A percentile compares a stretch with the other conserved stretches of the same genome.
These are phyloP conservation scores for Podaxis pistillaris DNA, from an alignment of 768 basidiomycete genomes.

Conservation along the genomic window DNA sequence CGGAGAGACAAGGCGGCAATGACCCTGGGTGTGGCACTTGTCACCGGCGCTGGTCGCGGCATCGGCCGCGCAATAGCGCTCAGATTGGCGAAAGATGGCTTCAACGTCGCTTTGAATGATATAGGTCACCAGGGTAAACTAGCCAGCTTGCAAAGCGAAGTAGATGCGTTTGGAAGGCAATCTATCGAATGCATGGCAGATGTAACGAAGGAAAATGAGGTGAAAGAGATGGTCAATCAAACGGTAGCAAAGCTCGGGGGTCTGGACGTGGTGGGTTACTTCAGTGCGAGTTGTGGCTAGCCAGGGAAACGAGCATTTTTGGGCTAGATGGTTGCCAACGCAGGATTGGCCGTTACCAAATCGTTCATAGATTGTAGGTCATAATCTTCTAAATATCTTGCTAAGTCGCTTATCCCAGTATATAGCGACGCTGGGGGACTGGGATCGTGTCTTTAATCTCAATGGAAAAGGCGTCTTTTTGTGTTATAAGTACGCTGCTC, in stretches of 20 bases:
- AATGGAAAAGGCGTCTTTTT: conserved; percentile 59
- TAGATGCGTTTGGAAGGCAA: conserved; percentile 15
- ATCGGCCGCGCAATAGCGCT: conserved; percentile 48
- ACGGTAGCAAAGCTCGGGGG: conserved; percentile 17
- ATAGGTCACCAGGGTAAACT: conserved; percentile 29
- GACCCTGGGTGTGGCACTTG: conserved; percentile 25
- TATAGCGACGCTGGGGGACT: conserved; percentile 33
- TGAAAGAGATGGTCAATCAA: conserved; percentile 18
- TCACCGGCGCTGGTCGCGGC: conserved; percentile 41
- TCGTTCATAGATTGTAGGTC: neutral
- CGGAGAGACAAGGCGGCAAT: neutral
- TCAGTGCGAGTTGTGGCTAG: neutral
- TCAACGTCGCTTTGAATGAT: conserved; percentile 45
- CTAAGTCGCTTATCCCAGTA: neutral
- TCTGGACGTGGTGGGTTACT: conserved; percentile 20
- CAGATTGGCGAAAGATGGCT: conserved; percentile 46
- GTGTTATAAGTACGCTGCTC: conserved; percentile 64
- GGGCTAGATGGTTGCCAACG: conserved; percentile 13
- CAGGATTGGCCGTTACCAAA: conserved; percentile 1
- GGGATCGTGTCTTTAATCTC: conserved; percentile 42
- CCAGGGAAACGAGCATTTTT: neutral
- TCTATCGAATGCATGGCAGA: conserved; percentile 16
- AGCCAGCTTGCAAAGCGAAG: conserved; percentile 16
- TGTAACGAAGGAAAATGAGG: conserved; percentile 19
- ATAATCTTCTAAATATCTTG: neutral